phyloP scores from a whole-genome alignment of 352 stramenopile genomes.

The Albugo laibachii region DNA sequence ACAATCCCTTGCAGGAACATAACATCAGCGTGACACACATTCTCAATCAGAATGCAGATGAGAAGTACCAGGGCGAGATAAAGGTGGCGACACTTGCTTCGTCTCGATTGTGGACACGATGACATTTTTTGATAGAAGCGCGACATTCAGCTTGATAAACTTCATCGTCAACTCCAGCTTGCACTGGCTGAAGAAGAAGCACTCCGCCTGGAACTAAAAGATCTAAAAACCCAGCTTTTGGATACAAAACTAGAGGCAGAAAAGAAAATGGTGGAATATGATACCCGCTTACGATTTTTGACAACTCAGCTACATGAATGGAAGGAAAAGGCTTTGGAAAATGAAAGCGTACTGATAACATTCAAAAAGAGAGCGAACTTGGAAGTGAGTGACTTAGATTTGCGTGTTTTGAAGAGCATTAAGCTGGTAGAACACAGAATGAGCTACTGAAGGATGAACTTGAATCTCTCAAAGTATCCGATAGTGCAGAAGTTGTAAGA shows the following conservation, averaged over 20 bases:
- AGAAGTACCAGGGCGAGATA: conserved; percentile 40
- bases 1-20: no score
- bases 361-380: conserved; percentile 22
- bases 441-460: not conserved
- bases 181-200: conserved; percentile 40
- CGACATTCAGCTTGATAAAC: conserved; percentile 41
- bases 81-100: not conserved
- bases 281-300: conserved; percentile 43
- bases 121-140: conserved; percentile 11
- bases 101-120: conserved; percentile 13
- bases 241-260: conserved; percentile 35
- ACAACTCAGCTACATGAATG: conserved; percentile 42
- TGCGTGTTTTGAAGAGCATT: not conserved
- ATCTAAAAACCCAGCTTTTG: conserved; percentile 21
- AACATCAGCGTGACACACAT: no score
- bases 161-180: conserved; percentile 41
- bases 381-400: conserved; percentile 15
- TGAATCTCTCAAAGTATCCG: not conserved
- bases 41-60: not conserved
- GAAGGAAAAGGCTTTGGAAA: conserved; percentile 48
- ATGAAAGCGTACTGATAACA: conserved; percentile 20
- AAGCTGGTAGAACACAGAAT: not conserved
- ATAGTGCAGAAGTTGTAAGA: not conserved
- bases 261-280: conserved; percentile 50
- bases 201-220: conserved; percentile 36